phyloP scores from a whole-genome alignment of 2,329 filamentous ascomycete genomes.

The Kalmusia sp. region DNA sequence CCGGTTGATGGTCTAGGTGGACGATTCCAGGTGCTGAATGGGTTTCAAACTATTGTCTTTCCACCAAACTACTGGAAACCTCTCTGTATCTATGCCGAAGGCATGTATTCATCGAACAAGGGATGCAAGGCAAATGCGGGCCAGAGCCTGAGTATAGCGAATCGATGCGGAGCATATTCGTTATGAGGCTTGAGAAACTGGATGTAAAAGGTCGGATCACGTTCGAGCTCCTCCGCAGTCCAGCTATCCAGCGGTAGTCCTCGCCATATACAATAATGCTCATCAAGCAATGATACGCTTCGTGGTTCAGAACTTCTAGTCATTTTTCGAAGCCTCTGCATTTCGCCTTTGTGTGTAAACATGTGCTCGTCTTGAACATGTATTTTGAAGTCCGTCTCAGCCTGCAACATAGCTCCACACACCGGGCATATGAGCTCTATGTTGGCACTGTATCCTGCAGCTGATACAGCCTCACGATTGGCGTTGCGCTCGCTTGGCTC shows the following conservation, averaged over 20 bases:
- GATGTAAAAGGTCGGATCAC: background rate
- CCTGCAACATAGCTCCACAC: background rate
- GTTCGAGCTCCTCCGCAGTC: too few relatives aligned
- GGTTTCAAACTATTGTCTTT: too few relatives aligned
- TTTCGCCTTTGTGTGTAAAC: background rate
- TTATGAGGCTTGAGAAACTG: background rate
- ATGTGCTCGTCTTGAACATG: slow-evolving; percentile 1
- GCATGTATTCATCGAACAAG: slow-evolving; percentile 9
- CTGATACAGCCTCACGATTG: background rate
- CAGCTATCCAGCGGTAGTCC: background rate
- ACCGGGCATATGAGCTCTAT: slow-evolving; percentile 7
- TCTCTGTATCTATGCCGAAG: too few relatives aligned
- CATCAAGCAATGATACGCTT: background rate
- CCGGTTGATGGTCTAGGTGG: too few relatives aligned
- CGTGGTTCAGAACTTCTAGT: background rate
- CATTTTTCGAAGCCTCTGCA: background rate
- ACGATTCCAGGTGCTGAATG: too few relatives aligned
- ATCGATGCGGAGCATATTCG: slow-evolving; percentile 1
- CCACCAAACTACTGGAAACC: too few relatives aligned
- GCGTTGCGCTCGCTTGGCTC: background rate
- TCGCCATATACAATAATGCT: too few relatives aligned
- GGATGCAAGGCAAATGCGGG: slow-evolving; percentile 7
- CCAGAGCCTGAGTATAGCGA: slow-evolving; percentile 13
- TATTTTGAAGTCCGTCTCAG: background rate
- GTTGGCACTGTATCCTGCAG: slow-evolving; percentile 9